Evolutionary conservation across 306 rosid genomes (phyloP).

Genomic region (Arachis stenosperma): DNA sequence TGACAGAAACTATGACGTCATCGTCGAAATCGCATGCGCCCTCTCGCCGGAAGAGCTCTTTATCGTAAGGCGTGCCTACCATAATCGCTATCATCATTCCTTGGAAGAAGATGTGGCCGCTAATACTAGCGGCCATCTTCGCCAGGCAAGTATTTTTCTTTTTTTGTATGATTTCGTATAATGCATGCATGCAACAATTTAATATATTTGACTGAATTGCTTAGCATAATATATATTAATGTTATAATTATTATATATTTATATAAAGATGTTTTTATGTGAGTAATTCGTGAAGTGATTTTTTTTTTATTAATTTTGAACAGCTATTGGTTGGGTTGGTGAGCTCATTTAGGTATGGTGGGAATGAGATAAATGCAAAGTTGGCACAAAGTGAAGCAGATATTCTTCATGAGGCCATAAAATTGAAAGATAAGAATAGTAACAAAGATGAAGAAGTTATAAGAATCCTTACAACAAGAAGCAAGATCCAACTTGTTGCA

Average conservation of each 20-base stretch:
- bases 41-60: constrained; percentile 70
- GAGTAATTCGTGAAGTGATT: background rate
- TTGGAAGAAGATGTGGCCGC: constrained; percentile 86
- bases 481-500: constrained; percentile 71
- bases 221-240: too few relatives aligned
- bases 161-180: too few relatives aligned
- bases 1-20: constrained; percentile 44
- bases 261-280: too few relatives aligned
- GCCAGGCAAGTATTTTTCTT: constrained; percentile 56
- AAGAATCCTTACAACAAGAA: constrained; percentile 76
- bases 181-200: too few relatives aligned
- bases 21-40: constrained; percentile 70
- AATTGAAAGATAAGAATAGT: constrained; percentile 55
- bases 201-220: too few relatives aligned
- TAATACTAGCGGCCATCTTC: constrained; percentile 61
- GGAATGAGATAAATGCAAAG: constrained; percentile 50
- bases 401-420: constrained; percentile 65
- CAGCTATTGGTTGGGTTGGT: constrained; percentile 76
- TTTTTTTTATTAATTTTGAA: constrained; percentile 5
- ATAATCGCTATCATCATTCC: constrained; percentile 64
- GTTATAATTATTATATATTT: too few relatives aligned
- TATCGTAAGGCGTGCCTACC: constrained; percentile 70
- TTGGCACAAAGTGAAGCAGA: constrained; percentile 69
- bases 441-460: constrained; percentile 60
- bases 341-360: constrained; percentile 57